A percentile compares a stretch with the other conserved stretches of the same genome.
These are phyloP conservation scores for Ehretia macrophylla DNA, from an alignment of 257 asterid genomes.

Conservation along the genomic window DNA sequence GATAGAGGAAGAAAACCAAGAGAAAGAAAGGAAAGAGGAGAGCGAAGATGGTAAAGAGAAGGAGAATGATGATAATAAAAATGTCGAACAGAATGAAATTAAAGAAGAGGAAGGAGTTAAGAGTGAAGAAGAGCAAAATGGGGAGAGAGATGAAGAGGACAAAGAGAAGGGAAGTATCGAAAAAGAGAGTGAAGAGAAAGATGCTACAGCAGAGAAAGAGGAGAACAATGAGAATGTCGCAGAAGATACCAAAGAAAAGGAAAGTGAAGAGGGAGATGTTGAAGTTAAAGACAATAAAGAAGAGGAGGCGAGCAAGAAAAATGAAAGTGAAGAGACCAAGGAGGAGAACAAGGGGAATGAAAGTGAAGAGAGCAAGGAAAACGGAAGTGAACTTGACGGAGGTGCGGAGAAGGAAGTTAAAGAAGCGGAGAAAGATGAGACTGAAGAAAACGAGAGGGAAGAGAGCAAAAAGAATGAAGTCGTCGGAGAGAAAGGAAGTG, in stretches of 20 bases:
- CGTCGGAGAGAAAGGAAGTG: neutral
- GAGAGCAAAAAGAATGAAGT: slow-evolving; percentile 19
- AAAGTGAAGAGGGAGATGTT: neutral
- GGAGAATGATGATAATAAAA: slow-evolving; percentile 4
- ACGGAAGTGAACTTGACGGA: slow-evolving; percentile 20
- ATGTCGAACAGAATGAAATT: slow-evolving; percentile 2
- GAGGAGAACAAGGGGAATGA: neutral
- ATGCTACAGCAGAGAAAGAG: neutral
- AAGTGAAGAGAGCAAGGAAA: slow-evolving; percentile 13
- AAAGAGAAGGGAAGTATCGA: slow-evolving; percentile 1
- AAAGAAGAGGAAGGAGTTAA: slow-evolving; percentile 4
- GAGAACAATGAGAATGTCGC: neutral
- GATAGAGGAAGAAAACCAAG: neutral
- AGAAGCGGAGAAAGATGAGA: slow-evolving; percentile 21
- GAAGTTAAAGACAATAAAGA: neutral
- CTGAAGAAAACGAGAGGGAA: slow-evolving; percentile 21
- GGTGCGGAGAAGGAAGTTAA: slow-evolving; percentile 36
- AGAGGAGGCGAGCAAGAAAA: neutral
- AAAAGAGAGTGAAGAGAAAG: slow-evolving; percentile 11
- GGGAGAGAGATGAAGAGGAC: neutral
- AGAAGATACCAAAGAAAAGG: slow-evolving; percentile 4
- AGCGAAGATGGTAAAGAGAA: neutral
- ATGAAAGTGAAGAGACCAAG: neutral
- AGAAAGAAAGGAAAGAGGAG: neutral
- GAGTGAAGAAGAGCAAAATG: neutral